Base-by-base conservation (phyloP, 768 basidiomycete genomes). In the Suillus ampliporus region DNA sequence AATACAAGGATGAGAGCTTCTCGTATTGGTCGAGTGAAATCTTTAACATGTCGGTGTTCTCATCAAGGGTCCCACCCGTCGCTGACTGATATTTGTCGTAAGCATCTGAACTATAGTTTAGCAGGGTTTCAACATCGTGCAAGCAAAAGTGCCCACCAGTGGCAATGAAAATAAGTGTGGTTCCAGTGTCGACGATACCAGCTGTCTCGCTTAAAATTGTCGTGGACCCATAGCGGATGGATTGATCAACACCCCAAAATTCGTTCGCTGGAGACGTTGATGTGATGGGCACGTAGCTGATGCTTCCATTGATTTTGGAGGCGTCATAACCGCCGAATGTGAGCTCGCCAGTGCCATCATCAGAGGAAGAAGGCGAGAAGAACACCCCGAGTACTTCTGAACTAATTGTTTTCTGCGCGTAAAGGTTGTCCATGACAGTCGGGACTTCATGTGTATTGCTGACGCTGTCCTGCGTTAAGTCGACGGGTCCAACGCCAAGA, bases 391-490 rank as follows among this genome's bases (percentile, higher is more conserved):
- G 53, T 1, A 73, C 68, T 15, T 77, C 65, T 2, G 68, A 47
- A 9, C 52, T 54, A 53, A 80, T 79, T 9, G 60, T 61, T 31
- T 69, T 69, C 61, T 78, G 73, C 5, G 41, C 19, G 50, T 61
- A 70, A 4, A 79, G 74, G 61, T 76, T 79, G 66, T 80, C 71
- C 17, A 62, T 68, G 10, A 79, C 75, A 8, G 79, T 80, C 3
- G 76, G 72, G 41, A 79, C 67, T 13, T 46, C 31, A 5, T 44
- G n/a, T 4, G 50, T 51, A 43, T 62, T 65, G 17, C 14, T 48
- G 9, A 75, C 63, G 6, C 68, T 70, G 53, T 71, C 71, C 4
- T 62, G 26, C 0, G 80, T 79, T 37, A 81, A 63, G 43, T 68
- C 71, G 2, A 60, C 54, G 3, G 80, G 80, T 6, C 80, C 74